Base-by-base conservation (phyloP, 2,329 filamentous ascomycete genomes). In the Sarocladium kiliense region DNA sequence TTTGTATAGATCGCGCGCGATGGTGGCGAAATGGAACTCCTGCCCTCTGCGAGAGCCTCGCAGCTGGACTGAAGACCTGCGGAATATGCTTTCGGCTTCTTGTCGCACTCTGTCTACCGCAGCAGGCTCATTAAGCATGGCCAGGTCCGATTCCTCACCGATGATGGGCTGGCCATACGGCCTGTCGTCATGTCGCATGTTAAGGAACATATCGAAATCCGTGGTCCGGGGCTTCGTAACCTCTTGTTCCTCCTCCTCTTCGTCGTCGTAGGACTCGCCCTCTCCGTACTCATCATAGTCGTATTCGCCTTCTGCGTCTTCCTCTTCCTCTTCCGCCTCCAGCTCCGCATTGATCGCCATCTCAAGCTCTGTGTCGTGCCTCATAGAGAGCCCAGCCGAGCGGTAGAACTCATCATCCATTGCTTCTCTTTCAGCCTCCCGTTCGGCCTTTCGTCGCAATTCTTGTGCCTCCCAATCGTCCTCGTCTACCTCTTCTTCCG, bases 1-100 rank as follows among this genome's bases (percentile, higher is more conserved):
- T 4, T 56, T 66, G 76, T 86, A 84, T 10, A 92, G 70, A 58
- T 87, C 85, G 66, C 87, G 88, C 27, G 89, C 89, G 57, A 96
- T 83, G 6, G 80, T 75, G 3, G 84, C 80, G 64, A 91, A 88
- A 9, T 47, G 81, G 53, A 85, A 84, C 9, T 84, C 79, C 49
- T 78, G 79, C 59, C 74, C 80, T 74, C 64, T 74, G 60, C 60
- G 63, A 56, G 59, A 68, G 59, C 60, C 70, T 58, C 64, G 71
- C 56, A 77, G 72, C 42, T 73, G 77, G 56, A 75, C 72, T 16
- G 76, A 67, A 3, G 80, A 82, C 44, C 78, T 76, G 37, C 78
- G 77, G 62, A 77, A 80, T 55, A 83, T 77, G 54, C 75, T 75
- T 57, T 83, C 78, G 12, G 81, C 81, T 66, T 85, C 80, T 56